These are phyloP conservation scores for Suillus clintonianus DNA, from an alignment of 768 basidiomycete species.

Conservation along the genomic window DNA sequence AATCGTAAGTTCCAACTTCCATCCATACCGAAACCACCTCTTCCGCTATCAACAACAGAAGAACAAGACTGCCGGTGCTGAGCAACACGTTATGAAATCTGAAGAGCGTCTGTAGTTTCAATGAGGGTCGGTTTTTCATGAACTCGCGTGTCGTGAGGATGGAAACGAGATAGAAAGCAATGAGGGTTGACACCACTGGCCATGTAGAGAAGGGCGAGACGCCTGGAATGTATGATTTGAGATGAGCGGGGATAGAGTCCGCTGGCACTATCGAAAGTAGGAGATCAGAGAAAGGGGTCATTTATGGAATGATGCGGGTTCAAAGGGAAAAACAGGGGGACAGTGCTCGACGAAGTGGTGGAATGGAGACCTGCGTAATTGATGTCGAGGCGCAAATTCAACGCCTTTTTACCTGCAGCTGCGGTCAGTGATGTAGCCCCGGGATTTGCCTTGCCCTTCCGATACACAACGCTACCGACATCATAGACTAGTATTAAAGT, in stretches of 20 bases:
- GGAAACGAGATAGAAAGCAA: slow-evolving; percentile 78
- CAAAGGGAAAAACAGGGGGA: not conserved
- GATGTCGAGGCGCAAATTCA: not conserved
- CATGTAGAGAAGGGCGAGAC: slow-evolving; percentile 79
- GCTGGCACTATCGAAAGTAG: slow-evolving; percentile 53
- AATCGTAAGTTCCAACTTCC: slow-evolving; percentile 73
- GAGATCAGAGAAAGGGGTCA: slow-evolving; percentile 73
- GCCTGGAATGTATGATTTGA: slow-evolving; percentile 68
- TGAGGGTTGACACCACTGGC: slow-evolving; percentile 63
- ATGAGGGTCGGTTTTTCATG: slow-evolving; percentile 75
- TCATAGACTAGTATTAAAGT: too few species aligned
- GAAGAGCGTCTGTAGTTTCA: slow-evolving; percentile 77
- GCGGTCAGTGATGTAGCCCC: too few species aligned
- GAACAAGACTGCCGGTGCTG: slow-evolving; percentile 72
- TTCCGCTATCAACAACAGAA: slow-evolving; percentile 83
- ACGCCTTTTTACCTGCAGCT: not conserved
- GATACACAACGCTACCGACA: too few species aligned
- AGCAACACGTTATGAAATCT: slow-evolving; percentile 87
- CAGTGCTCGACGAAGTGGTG: too few species aligned
- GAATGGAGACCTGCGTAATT: too few species aligned
- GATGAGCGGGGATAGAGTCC: slow-evolving; percentile 57
- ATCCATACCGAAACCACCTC: slow-evolving; percentile 81
- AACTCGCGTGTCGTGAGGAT: slow-evolving; percentile 81
- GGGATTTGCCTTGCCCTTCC: too few species aligned
- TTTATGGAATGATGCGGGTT: slow-evolving; percentile 30